These are phyloP conservation scores for Veloboletus limbatus DNA, from an alignment of 1,284 basidiomycete species.

Conservation along the genomic window DNA sequence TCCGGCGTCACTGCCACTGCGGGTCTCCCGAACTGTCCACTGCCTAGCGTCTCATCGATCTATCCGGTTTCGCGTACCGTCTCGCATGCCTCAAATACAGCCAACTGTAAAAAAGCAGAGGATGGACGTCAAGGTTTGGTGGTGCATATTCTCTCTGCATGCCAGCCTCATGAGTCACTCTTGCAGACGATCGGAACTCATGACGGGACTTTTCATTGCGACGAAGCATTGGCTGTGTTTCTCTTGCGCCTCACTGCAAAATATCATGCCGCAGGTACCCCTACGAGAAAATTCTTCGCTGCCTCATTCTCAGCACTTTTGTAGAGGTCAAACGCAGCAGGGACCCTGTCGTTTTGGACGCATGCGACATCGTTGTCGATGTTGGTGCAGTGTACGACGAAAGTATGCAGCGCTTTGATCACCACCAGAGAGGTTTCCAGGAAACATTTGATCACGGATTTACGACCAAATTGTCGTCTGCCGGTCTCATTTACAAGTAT, in stretches of 20 bases:
- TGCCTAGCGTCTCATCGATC: slow-evolving; percentile 3
- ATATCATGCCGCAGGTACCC: slow-evolving; percentile 73
- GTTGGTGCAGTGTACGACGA: slow-evolving; percentile 94
- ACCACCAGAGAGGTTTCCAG: slow-evolving; percentile 93
- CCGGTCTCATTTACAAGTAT: slow-evolving; percentile 93
- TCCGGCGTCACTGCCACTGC: not conserved
- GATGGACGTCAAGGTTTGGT: slow-evolving; percentile 41
- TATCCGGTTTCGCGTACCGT: slow-evolving; percentile 3
- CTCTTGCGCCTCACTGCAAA: slow-evolving; percentile 77
- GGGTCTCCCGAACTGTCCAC: not conserved
- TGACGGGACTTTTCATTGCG: slow-evolving; percentile 95
- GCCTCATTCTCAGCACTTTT: slow-evolving; percentile 8
- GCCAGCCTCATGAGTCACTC: not conserved
- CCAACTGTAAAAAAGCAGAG: slow-evolving; percentile 48
- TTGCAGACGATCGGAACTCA: slow-evolving; percentile 83
- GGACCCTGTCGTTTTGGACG: slow-evolving; percentile 76
- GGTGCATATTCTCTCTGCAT: not conserved
- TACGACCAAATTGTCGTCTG: slow-evolving; percentile 87
- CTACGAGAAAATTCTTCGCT: not conserved
- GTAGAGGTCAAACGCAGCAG: slow-evolving; percentile 75
- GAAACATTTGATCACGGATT: slow-evolving; percentile 88
- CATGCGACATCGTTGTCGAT: slow-evolving; percentile 96
- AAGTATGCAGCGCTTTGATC: slow-evolving; percentile 80
- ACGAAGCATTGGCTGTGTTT: slow-evolving; percentile 94
- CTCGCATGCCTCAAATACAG: slow-evolving; percentile 35